Base-by-base conservation (phyloP, 1,284 basidiomycete genomes). In the Fistulina hepatica region DNA sequence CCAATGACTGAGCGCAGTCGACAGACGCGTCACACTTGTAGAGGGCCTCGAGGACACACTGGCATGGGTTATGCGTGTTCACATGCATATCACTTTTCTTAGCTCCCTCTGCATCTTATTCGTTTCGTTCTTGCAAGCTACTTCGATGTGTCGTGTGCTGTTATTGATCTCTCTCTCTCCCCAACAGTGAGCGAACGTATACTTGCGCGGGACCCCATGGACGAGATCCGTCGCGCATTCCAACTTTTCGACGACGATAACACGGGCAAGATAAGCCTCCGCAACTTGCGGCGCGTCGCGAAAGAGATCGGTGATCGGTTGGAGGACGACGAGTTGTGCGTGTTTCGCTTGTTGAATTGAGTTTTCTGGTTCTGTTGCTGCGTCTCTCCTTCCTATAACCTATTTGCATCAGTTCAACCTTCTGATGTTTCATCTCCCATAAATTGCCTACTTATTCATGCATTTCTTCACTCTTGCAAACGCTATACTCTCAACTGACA, bases 241-340 rank as follows among this genome's bases (percentile, higher is more conserved):
- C 80, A 91, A 48, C 68, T 98, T 2, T 98, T 98, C 55, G 94
- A 97, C 59, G 92, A 97, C 51, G 94, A 98, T 56, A 78, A 82
- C 45, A 93, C 88, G 3, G 94, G 94, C 15, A 94, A 90, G 61
- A 98, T 99, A 47, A 85, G 77, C 47, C 65, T 98, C 36, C 74
- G 85, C 48, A 95, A 97, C 56, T 69, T 99, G 40, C 73, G 88
- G 51, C 71, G 92, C 40, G 94, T 99, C 25, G 94, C 94, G 13
- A 95, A 94, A 56, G 95, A 99, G 59, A 81, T 99, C 46, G 94
- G 94, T 12, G 95, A 98, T 62, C 73, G 83, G 36, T 63, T 99
- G 45, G 92, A 94, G 52, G 95, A 97, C 47, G 94, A 98, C 47
- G 95, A 98, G 54, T 65, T 98, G 92, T 97, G 59, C 60, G 92